Evolutionary conservation across 352 stramenopile genomes (phyloP), one percentile per base, ranked within the genome.

Genomic region (Blastocystis sp.): DNA sequence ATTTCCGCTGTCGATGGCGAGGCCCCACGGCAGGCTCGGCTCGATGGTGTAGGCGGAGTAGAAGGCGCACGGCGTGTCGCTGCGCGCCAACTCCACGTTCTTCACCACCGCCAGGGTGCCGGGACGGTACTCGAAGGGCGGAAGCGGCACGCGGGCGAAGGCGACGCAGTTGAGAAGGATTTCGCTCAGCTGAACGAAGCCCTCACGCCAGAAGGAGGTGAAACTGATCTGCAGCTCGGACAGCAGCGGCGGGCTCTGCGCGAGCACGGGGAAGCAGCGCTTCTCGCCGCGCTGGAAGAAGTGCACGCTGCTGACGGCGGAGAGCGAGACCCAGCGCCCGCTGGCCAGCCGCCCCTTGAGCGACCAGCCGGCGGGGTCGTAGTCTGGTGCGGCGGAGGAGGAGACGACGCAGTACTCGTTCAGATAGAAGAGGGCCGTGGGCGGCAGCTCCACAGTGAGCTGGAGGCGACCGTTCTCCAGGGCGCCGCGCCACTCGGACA

Each of bases 1-100:
- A 38, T 81, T 38, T n/a, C 40, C 71, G 3, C 11, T 48, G 48
- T 81, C 71, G 24, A 81, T 45, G 21, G n/a, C 19, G 2, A 81
- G 7, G 0, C 71, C 71, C 21, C 11, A 4, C 28, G 71, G 71
- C 40, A 81, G 48, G n/a, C 28, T 24, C 17, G 45, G 42, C 1
- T 14, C 34, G 19, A 42, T 63, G 48, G 17, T 19, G n/a, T 43
- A 81, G 48, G 48, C 19, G 6, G 42, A 66, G 48, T 81, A 81
- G 17, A 81, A 42, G 9, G 17, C 3, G 7, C 40, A 64, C 19
- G 71, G 71, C 28, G 54, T 54, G 19, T 24, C 11, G 1, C 64
- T 63, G 3, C 11, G 2, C 17, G 71, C 48, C 21, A 81, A 81
- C 11, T 54, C 45, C 43, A 81, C 71, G 54, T 60, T 38, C 4